Evolutionary conservation across 177 flowering plant genomes (phyloP).

Genomic region (Vitis hybrid): DNA sequence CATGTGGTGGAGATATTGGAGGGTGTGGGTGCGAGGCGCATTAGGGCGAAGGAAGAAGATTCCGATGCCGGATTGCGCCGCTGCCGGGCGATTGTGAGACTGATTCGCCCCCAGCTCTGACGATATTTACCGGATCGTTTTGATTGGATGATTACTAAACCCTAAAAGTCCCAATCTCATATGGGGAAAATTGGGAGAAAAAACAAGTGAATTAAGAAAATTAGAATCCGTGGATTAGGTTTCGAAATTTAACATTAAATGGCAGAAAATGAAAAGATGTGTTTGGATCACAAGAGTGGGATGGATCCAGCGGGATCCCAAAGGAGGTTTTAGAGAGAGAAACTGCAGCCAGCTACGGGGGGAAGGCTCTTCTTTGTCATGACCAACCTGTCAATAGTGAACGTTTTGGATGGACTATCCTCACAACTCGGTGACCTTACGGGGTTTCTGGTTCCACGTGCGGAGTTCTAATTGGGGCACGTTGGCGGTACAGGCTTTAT

Average conservation of each 20-base stretch:
- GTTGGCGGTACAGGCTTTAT: no score
- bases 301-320: no score
- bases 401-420: no score
- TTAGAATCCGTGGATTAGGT: background rate
- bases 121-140: background rate
- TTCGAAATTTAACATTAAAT: no score
- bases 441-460: no score
- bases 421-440: no score
- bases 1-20: constrained; percentile 65
- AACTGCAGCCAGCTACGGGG: background rate
- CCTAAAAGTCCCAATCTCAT: background rate
- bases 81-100: constrained; percentile 68
- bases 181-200: no score
- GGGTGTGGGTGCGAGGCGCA: constrained; percentile 60
- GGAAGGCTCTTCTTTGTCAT: background rate
- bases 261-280: no score
- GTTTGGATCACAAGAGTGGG: no score
- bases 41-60: constrained; percentile 56
- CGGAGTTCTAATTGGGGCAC: no score
- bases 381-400: no score
- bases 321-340: background rate
- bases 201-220: no score
- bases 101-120: constrained; percentile 96
- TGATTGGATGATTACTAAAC: background rate
- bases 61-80: constrained; percentile 54